Evolutionary conservation across 768 basidiomycete species (phyloP), one percentile per base, ranked within the genome.

Genomic region (Collybia nuda): DNA sequence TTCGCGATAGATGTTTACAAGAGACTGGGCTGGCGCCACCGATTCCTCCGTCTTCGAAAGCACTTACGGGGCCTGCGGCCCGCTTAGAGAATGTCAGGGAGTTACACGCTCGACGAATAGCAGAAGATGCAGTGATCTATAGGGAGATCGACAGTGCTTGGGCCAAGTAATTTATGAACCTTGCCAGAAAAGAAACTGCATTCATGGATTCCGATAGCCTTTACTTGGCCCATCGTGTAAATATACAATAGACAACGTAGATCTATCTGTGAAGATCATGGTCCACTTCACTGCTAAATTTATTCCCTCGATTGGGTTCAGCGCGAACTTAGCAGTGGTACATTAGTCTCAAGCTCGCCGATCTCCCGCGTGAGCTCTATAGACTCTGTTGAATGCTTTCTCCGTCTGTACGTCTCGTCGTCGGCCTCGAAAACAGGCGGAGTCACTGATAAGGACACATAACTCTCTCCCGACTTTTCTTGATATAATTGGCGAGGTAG

Each of bases 401-500:
- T 54, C 48, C 54, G 48, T 21, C 41, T 37, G 14, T 53, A 21
- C 1, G 36, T 47, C 18, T 44, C 51, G 26, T 54, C 44, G 19
- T 61, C 58, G 17, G 55, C 45, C 26, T 62, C 51, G 40, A 51
- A 44, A 44, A 64, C 48, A 12, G 47, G 51, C 12, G 55, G 54
- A 5, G 57, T 47, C 32, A 52, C 54, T 3, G 61, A 53, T 8
- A 69, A 55, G 6, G 60, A 54, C 18, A 67, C 59, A 40, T 71
- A 69, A 48, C 56, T 63, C 38, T 54, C 49, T 35, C 60, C 54
- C 24, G 59, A 50, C 21, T 62, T 55, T 58, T 79, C 77, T 42
- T 72, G 69, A 45, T 63, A 62, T 51, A 76, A 66, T 54, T 79
- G 78, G 19, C 74, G 69, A 7, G 67, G 70, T 3, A 79, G 62